Percentiles rank a stretch among this genome's conserved stretches.
Conservation (phyloP, 352 stramenopile genomes). For the Pythium volutum region DNA sequence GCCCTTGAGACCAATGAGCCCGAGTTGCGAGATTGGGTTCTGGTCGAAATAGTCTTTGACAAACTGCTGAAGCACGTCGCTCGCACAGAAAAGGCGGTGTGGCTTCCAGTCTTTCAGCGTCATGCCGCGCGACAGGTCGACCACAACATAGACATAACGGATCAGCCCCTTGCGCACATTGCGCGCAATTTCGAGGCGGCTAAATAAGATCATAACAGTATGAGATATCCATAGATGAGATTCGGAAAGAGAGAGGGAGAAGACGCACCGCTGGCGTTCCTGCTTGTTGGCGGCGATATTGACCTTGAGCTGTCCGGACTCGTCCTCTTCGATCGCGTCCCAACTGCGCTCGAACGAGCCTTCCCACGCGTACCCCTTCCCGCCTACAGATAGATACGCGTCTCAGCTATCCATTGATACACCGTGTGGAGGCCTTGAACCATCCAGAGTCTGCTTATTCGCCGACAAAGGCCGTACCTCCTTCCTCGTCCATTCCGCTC, state of each 20-base stretch:
- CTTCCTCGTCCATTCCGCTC: slow-evolving; percentile 24
- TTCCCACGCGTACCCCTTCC: slow-evolving; percentile 80
- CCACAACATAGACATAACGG: slow-evolving; percentile 80
- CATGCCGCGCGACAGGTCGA: slow-evolving; percentile 87
- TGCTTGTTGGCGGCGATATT: slow-evolving; percentile 54
- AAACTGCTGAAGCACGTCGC: slow-evolving; percentile 78
- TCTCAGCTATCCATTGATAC: background rate
- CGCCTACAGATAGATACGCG: slow-evolving; percentile 12
- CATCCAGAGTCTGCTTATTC: background rate
- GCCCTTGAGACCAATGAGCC: slow-evolving; percentile 88
- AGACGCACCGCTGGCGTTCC: slow-evolving; percentile 69
- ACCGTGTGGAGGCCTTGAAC: background rate
- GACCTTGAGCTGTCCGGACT: slow-evolving; percentile 80
- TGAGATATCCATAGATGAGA: background rate
- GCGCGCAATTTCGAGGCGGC: slow-evolving; percentile 74
- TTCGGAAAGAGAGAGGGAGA: background rate
- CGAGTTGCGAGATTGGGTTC: slow-evolving; percentile 92
- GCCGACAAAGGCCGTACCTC: slow-evolving; percentile 7
- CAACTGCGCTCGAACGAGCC: slow-evolving; percentile 80
- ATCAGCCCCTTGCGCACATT: slow-evolving; percentile 86
- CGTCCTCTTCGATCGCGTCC: slow-evolving; percentile 85
- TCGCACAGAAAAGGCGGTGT: slow-evolving; percentile 64
- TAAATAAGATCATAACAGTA: slow-evolving; percentile 16
- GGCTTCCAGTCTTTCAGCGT: slow-evolving; percentile 87
- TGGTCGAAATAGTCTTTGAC: slow-evolving; percentile 93